Evolutionary conservation across 1,139 yeast genomes (phyloP), one percentile per base, ranked within the genome.

Genomic region (Groenewaldozyma sp.): DNA sequence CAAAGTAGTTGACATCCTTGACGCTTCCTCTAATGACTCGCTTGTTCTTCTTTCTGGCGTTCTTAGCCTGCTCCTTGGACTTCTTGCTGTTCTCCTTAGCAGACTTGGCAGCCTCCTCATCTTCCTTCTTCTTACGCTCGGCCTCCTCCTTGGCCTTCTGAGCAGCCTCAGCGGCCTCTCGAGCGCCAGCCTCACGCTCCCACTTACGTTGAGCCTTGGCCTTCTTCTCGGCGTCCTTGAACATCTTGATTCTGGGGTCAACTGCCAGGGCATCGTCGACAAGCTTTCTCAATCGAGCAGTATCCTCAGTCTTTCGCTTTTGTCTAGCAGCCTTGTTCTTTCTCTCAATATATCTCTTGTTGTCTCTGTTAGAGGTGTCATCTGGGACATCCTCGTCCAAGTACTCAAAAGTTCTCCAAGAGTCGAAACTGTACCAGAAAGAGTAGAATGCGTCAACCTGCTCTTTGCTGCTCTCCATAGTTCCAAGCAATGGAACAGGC

Each of bases 301-400:
- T 88, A 66, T 91, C 99, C 60, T 91, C 97, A 60, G 91, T 88
- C 80, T 93, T 93, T 74, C 78, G 83, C 82, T 91, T 91, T 73
- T 83, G 83, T 72, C 99, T 84, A 48, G 94, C 86, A 53, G 95
- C 88, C 65, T 84, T 75, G 73, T 91, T 91, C 75, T 93, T 91
- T 73, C 91, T 86, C 71, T 91, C 98, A 55, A 88, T 82, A 71
- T 87, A 84, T 71, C 99, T 94, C 74, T 91, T 91, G 76, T 91
- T 94, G 64, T 91, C 98, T 74, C 99, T 87, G 78, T 91, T 93
- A 48, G 95, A 84, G 47, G 96, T 83, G 68, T 91, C 99, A 71
- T 91, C 99, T 52, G 99, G 99, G 59, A 88, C 96, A 63, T 91
- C 99, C 71, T 91, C 98, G 61, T 91, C 99, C 64, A 88, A 77